A percentile compares a stretch with the other conserved stretches of the same genome.
These are phyloP conservation scores for Coniochaeta sp. DNA, from an alignment of 2,329 filamentous ascomycete genomes.

Conservation along the genomic window DNA sequence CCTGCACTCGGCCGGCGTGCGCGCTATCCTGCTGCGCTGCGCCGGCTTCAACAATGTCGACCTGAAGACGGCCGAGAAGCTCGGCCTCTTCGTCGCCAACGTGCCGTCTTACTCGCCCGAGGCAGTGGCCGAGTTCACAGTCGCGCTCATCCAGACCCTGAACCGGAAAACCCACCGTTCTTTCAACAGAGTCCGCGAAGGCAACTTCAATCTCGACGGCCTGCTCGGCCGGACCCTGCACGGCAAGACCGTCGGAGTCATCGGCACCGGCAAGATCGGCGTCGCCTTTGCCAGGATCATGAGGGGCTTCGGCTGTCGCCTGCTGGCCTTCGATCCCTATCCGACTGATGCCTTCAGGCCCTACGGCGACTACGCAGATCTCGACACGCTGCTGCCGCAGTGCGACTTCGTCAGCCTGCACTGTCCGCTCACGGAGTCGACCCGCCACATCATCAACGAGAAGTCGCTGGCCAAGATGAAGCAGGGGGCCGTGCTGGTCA, in stretches of 20 bases:
- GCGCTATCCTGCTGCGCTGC: conserved; percentile 56
- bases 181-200: conserved; percentile 58
- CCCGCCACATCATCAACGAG: conserved; percentile 53
- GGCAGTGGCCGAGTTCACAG: conserved; percentile 61
- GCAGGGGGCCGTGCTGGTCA: conserved; percentile 52
- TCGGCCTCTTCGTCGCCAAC: conserved; percentile 55
- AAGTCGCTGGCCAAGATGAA: conserved; percentile 48
- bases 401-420: conserved; percentile 59
- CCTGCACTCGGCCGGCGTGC: conserved; percentile 41
- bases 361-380: conserved; percentile 42
- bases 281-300: conserved; percentile 54
- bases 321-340: conserved; percentile 55
- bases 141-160: conserved; percentile 59
- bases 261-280: conserved; percentile 60
- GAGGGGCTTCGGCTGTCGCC: conserved; percentile 54
- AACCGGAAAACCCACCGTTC: conserved; percentile 62
- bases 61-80: conserved; percentile 42
- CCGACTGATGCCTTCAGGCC: conserved; percentile 38
- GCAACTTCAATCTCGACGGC: conserved; percentile 60
- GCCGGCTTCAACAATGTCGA: conserved; percentile 64
- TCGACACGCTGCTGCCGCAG: conserved; percentile 45
- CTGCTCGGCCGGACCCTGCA: conserved; percentile 53
- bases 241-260: conserved; percentile 58
- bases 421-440: conserved; percentile 54
- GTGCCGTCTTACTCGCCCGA: conserved; percentile 64